A percentile compares a stretch with the other conserved stretches of the same genome.
phyloP scores from a whole-genome alignment of 257 asterid species.

The Solanum etuberosum region DNA sequence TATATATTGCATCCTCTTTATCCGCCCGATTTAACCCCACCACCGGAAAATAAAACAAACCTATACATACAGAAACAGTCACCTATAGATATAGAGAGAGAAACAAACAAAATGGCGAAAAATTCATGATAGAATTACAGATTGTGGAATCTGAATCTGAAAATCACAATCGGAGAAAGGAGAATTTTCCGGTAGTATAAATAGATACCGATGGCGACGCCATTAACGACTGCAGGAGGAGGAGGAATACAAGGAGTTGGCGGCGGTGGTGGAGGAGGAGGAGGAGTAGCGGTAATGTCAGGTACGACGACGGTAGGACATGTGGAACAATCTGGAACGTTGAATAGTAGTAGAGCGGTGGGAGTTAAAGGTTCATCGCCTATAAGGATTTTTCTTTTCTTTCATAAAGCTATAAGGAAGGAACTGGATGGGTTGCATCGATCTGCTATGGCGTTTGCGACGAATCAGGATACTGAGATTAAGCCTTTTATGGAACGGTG shows the following conservation, averaged over 20 bases:
- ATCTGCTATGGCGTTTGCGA: conserved; percentile 60
- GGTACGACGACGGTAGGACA: background rate
- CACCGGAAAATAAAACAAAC: background rate
- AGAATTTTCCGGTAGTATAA: background rate
- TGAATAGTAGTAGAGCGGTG: conserved; percentile 22
- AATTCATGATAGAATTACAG: background rate
- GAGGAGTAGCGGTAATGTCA: conserved; percentile 20
- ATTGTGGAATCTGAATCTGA: conserved; percentile 20
- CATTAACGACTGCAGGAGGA: conserved; percentile 35
- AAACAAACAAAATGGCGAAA: background rate
- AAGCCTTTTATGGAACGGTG: conserved; percentile 54
- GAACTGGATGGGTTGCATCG: conserved; percentile 69
- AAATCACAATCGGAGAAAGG: background rate
- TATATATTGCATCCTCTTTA: conserved; percentile 46
- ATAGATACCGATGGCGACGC: conserved; percentile 17
- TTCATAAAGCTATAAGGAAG: conserved; percentile 73
- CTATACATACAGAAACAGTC: background rate
- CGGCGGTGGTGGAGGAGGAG: conserved; percentile 26
- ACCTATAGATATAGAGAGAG: background rate
- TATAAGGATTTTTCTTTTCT: conserved; percentile 63
- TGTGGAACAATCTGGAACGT: conserved; percentile 21
- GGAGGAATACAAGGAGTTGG: conserved; percentile 43
- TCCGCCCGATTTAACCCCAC: conserved; percentile 21
- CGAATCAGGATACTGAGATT: conserved; percentile 45
- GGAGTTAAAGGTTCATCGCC: conserved; percentile 46